phyloP scores from a whole-genome alignment of 2,329 filamentous ascomycete genomes.

The Penicillium fuscoglaucum region DNA sequence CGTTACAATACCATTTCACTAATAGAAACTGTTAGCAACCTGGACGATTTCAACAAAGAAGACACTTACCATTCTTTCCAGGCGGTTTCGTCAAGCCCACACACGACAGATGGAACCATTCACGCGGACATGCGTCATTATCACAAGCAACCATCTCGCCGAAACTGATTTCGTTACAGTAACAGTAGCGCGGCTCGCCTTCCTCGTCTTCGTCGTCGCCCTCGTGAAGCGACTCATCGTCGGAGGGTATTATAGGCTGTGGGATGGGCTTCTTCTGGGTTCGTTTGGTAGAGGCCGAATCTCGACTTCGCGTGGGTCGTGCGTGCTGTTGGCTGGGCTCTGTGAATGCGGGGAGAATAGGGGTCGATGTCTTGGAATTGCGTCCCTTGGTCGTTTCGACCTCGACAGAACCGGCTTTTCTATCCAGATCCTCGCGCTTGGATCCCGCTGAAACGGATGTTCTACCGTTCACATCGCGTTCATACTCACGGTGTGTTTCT shows the following conservation, averaged over 20 bases:
- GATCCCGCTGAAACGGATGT: slow-evolving; percentile 23
- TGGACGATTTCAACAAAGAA: not conserved
- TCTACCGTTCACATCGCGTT: slow-evolving; percentile 24
- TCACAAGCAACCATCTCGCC: slow-evolving; percentile 85
- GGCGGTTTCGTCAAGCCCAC: slow-evolving; percentile 77
- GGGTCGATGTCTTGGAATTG: slow-evolving; percentile 45
- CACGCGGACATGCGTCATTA: slow-evolving; percentile 67
- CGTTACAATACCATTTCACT: slow-evolving; percentile 82
- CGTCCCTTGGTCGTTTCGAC: slow-evolving; percentile 41
- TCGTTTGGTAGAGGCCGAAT: slow-evolving; percentile 37
- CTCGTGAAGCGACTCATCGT: slow-evolving; percentile 47
- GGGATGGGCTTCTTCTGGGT: slow-evolving; percentile 37
- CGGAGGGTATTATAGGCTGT: slow-evolving; percentile 34
- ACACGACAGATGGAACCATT: slow-evolving; percentile 84
- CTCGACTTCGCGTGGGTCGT: slow-evolving; percentile 39
- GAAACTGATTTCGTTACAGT: slow-evolving; percentile 77
- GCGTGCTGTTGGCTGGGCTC: slow-evolving; percentile 37
- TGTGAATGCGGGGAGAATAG: slow-evolving; percentile 39
- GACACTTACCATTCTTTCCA: slow-evolving; percentile 67
- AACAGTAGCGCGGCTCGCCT: slow-evolving; percentile 74
- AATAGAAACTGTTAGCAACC: slow-evolving; percentile 23
- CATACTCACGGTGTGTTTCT: slow-evolving; percentile 35
- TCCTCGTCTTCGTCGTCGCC: slow-evolving; percentile 64
- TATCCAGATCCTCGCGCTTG: slow-evolving; percentile 40
- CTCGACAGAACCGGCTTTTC: slow-evolving; percentile 33